Base-by-base conservation (phyloP, 495 filamentous ascomycete genomes). In the Annulohypoxylon maeteangense region DNA sequence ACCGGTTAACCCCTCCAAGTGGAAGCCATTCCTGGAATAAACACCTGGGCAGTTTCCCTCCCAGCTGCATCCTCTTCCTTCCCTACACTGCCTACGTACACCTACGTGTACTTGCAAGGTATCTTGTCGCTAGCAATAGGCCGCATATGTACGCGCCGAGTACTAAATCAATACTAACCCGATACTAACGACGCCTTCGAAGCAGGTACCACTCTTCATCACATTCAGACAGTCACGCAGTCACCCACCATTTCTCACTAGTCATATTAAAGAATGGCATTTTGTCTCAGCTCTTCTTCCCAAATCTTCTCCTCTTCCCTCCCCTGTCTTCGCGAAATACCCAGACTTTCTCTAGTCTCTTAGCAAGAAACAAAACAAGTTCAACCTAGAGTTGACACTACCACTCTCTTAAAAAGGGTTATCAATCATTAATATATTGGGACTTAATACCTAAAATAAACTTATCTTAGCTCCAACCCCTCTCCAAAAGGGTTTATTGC, bases 181-280 rank as follows among this genome's bases (percentile, higher is more conserved):
- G 16, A 44, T 31, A 40, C 54, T 31, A 44, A 42, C 40, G 36
- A 64, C 59, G 44, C 59, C 60, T 59, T 63, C 67, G 48, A 63
- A 34, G 67, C 59, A 69, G 60, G 60, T 64, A 70, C 60, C 32
- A 45, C 59, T 27, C 48, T 50, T 68, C 65, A 47, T 25, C 53
- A 53, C 44, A 45, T 29, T 45, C 32, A 31, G 12, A 50, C 23
- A 32, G 3, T 47, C 64, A 60, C 64, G 45, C 57, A 50, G 36
- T 38, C 40, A 18, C 40, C n/a, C 40, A 44, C 40, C 40, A 20
- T 63, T 59, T 69, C 66, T 64, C 25, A 34, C 56, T 71, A 71
- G 58, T 20, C 59, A 72, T 62, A 63, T 63, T 71, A 72, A 71
- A 61, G 40, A 47, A 59, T 60, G 66, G 62, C 34, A 27, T 18